Evolutionary conservation across 441 rosid genomes (phyloP).

Genomic region (Syzygium syzygioides): DNA sequence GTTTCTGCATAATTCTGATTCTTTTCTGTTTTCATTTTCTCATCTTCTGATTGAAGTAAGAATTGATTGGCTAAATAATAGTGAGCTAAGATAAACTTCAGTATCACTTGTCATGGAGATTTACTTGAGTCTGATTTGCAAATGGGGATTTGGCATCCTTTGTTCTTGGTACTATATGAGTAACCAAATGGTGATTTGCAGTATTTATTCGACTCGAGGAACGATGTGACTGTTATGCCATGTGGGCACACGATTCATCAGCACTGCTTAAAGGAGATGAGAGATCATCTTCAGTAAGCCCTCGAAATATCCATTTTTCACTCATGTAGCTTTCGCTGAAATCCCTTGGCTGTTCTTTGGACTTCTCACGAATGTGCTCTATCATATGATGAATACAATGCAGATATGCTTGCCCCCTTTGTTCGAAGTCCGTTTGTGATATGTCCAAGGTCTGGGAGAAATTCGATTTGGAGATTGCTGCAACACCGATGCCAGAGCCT

Average conservation of each 20-base stretch:
- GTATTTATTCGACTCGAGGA: slow-evolving; percentile 72
- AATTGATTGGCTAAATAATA: background rate
- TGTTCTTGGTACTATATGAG: background rate
- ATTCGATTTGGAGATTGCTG: slow-evolving; percentile 62
- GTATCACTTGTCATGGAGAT: background rate
- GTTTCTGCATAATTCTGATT: background rate
- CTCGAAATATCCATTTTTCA: background rate
- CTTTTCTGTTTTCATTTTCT: background rate
- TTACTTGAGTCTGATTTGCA: background rate
- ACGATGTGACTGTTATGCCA: slow-evolving; percentile 57
- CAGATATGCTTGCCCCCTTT: slow-evolving; percentile 89
- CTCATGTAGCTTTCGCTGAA: background rate
- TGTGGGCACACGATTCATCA: slow-evolving; percentile 86
- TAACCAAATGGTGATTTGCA: slow-evolving; percentile 20
- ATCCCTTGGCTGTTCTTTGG: background rate
- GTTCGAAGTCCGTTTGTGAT: slow-evolving; percentile 81
- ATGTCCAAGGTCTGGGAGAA: slow-evolving; percentile 96
- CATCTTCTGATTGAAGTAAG: background rate
- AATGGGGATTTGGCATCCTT: background rate
- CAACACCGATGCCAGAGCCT: slow-evolving; percentile 74
- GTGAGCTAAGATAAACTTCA: background rate
- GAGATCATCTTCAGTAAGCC: slow-evolving; percentile 66
- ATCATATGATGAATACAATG: background rate
- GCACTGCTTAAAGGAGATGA: slow-evolving; percentile 81
- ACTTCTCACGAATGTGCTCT: background rate